These are phyloP conservation scores for Penium margaritaceum DNA, from an alignment of 139 green algal species.

Conservation along the genomic window DNA sequence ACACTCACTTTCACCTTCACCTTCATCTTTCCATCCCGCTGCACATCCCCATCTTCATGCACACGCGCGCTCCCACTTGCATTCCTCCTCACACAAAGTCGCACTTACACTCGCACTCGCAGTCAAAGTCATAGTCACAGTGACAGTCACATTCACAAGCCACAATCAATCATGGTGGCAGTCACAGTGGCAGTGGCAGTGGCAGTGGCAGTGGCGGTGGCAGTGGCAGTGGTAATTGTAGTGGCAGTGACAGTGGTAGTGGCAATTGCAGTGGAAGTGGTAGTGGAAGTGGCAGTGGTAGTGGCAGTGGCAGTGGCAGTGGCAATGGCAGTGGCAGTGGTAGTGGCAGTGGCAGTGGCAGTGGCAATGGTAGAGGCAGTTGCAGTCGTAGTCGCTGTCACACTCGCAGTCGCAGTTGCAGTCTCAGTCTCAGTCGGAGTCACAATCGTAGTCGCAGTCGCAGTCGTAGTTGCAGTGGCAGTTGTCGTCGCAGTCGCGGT, in stretches of 20 bases:
- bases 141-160: not conserved
- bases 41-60: too few species aligned
- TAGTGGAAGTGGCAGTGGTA: slow-evolving; percentile 2
- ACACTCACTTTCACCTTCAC: not conserved
- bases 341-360: slow-evolving; percentile 48
- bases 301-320: not conserved
- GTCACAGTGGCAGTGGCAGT: not conserved
- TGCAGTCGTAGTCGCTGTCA: too few species aligned
- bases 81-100: too few species aligned
- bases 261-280: not conserved
- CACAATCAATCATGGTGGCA: not conserved
- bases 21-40: too few species aligned
- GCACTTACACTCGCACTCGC: not conserved
- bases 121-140: not conserved
- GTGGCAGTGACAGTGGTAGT: not conserved
- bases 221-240: not conserved
- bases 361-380: too few species aligned
- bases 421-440: too few species aligned
- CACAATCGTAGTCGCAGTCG: too few species aligned
- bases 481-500: too few species aligned
- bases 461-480: too few species aligned
- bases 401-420: too few species aligned
- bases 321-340: not conserved
- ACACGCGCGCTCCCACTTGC: too few species aligned
- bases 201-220: not conserved